phyloP scores from a whole-genome alignment of 1,284 basidiomycete genomes.

The Lentinula novae-zelandiae region DNA sequence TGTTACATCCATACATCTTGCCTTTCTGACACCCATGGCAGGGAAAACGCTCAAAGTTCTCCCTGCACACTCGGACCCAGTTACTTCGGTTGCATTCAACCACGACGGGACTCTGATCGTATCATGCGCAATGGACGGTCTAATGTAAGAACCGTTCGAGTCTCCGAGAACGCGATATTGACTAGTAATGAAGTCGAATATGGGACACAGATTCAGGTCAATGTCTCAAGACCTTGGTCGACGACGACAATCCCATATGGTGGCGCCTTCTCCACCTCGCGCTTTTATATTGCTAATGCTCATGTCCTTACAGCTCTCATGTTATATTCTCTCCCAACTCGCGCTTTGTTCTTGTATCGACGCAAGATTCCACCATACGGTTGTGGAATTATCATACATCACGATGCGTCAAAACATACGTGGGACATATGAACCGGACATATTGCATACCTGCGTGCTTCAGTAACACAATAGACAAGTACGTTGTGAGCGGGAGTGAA shows the following conservation, averaged over 20 bases:
- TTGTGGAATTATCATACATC: slow-evolving; percentile 95
- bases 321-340: slow-evolving; percentile 92
- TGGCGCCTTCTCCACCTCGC: slow-evolving; percentile 28
- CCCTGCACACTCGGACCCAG: slow-evolving; percentile 96
- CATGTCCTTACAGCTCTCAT: slow-evolving; percentile 52
- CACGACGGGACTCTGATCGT: slow-evolving; percentile 92
- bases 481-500: slow-evolving; percentile 87
- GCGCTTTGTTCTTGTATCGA: slow-evolving; percentile 82
- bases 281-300: background rate
- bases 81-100: slow-evolving; percentile 91
- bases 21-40: slow-evolving; percentile 21
- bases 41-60: slow-evolving; percentile 78
- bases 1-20: background rate
- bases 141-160: slow-evolving; percentile 66
- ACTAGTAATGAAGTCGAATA: slow-evolving; percentile 61
- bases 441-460: slow-evolving; percentile 72
- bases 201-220: slow-evolving; percentile 98
- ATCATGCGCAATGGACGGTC: slow-evolving; percentile 92
- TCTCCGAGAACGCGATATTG: slow-evolving; percentile 9
- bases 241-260: slow-evolving; percentile 94
- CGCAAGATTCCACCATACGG: slow-evolving; percentile 89
- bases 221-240: slow-evolving; percentile 94
- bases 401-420: slow-evolving; percentile 90
- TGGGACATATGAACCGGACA: slow-evolving; percentile 78
- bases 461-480: slow-evolving; percentile 50